Evolutionary conservation across 495 filamentous ascomycete genomes (phyloP), one percentile per base, ranked within the genome.

Genomic region (Xylaria acuta): DNA sequence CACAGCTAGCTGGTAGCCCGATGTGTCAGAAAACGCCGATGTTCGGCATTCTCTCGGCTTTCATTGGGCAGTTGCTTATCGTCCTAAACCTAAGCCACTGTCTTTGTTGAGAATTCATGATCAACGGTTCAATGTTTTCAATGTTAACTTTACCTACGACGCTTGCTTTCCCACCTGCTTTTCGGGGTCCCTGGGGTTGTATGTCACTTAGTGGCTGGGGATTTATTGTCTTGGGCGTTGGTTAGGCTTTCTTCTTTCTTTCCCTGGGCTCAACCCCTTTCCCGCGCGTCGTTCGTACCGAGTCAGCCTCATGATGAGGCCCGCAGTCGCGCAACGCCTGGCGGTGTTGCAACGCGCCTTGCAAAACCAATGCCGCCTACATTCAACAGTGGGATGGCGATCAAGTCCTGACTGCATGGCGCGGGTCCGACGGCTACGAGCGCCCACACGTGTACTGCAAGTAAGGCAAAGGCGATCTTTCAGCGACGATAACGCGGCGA

Each of bases 311-410:
- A 68, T 43, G 22, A 79, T 79, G 77, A 77, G 72, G 68, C 75
- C 70, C 8, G 51, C 65, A 49, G 72, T 70, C 66, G 73, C 74
- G 70, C 73, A 73, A 74, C 76, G 75, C 72, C 76, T 79, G 47
- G 71, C 71, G 62, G 68, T 77, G 68, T 60, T 78, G 73, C 76
- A 62, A 56, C 36, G 75, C 51, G 69, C 72, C 59, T 67, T 66
- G 40, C 63, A 56, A 40, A 67, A 67, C 32, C 68, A 75, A 51
- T 76, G 67, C 16, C 74, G 72, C 22, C 63, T 54, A 30, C 27
- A 51, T n/a, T 54, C 73, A 32, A 69, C 49, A 43, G 38, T 56
- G 18, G 54, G 49, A 73, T 75, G 76, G 76, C 72, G 27, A 32
- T 43, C 49, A 43, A 69, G 54, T 53, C 11, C 51, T 20, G 25